phyloP scores from a whole-genome alignment of 208 protist genomes.

The Novymonas esmeraldas region DNA sequence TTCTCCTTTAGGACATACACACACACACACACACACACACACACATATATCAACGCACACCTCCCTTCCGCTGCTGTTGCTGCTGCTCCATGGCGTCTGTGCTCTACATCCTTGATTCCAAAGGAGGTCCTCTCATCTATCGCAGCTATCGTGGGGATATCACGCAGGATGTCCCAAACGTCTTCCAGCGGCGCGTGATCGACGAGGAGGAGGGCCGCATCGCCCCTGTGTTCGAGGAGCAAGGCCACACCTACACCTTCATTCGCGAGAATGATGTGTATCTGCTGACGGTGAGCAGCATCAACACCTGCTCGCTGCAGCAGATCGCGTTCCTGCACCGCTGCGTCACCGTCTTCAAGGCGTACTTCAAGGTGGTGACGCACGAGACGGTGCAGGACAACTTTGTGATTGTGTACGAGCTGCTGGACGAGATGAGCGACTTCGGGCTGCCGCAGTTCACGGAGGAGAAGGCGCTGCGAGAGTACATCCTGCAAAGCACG shows the following conservation, averaged over 20 bases:
- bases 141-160: conserved; percentile 97
- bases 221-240: conserved; percentile 93
- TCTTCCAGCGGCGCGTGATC: conserved; percentile 91
- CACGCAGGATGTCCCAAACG: conserved; percentile 73
- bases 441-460: conserved; percentile 99
- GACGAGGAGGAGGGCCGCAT: conserved; percentile 93
- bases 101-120: conserved; percentile 95
- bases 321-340: conserved; percentile 95
- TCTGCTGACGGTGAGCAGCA: conserved; percentile 94
- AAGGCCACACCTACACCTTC: conserved; percentile 95
- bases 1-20: background rate
- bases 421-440: conserved; percentile 99
- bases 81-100: conserved; percentile 88
- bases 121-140: conserved; percentile 94
- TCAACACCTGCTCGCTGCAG: conserved; percentile 95
- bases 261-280: conserved; percentile 96
- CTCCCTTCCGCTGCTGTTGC: background rate
- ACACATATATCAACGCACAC: background rate
- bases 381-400: conserved; percentile 97
- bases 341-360: conserved; percentile 91
- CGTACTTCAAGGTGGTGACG: conserved; percentile 96
- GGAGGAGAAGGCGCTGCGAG: conserved; percentile 95
- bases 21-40: background rate
- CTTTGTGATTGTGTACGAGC: conserved; percentile 98
- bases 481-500: conserved; percentile 95